Evolutionary conservation across 2,329 filamentous ascomycete species (phyloP).

Genomic region (Nothopassalora personata): DNA sequence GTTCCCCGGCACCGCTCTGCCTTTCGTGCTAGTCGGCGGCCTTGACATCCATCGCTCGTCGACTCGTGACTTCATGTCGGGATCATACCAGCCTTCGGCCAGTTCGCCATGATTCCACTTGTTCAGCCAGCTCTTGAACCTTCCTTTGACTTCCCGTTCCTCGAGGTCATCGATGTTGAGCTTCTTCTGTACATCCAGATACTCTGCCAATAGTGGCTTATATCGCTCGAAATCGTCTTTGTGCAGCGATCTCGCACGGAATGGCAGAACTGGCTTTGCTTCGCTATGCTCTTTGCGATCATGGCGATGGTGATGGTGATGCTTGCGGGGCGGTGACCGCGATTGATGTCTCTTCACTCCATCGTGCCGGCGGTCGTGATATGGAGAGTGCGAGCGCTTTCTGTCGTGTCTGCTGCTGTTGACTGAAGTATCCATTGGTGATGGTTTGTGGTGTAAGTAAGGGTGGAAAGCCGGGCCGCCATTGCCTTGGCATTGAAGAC

Average conservation of each 20-base stretch:
- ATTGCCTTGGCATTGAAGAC: not conserved
- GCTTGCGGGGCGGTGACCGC: conserved; percentile 22
- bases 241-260: conserved; percentile 49
- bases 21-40: conserved; percentile 13
- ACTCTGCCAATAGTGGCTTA: conserved; percentile 70
- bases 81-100: conserved; percentile 89
- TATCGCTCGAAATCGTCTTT: conserved; percentile 65
- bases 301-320: conserved; percentile 8
- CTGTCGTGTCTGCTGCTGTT: conserved; percentile 5
- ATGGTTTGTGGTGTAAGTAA: not conserved
- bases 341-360: conserved; percentile 24
- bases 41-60: conserved; percentile 27
- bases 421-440: not conserved
- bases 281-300: not conserved
- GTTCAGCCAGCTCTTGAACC: conserved; percentile 88
- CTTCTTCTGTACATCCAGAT: conserved; percentile 82
- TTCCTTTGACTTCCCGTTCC: conserved; percentile 68
- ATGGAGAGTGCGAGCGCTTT: conserved; percentile 27
- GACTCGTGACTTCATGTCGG: conserved; percentile 58
- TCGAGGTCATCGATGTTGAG: conserved; percentile 63
- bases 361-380: not conserved
- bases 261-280: conserved; percentile 18
- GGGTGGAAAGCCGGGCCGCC: not conserved
- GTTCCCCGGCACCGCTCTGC: conserved; percentile 1
- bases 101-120: conserved; percentile 92